A percentile compares a stretch with the other conserved stretches of the same genome.
Conservation (phyloP, 2,329 filamentous ascomycete species). For the Gnomoniopsis smithogilvyi region DNA sequence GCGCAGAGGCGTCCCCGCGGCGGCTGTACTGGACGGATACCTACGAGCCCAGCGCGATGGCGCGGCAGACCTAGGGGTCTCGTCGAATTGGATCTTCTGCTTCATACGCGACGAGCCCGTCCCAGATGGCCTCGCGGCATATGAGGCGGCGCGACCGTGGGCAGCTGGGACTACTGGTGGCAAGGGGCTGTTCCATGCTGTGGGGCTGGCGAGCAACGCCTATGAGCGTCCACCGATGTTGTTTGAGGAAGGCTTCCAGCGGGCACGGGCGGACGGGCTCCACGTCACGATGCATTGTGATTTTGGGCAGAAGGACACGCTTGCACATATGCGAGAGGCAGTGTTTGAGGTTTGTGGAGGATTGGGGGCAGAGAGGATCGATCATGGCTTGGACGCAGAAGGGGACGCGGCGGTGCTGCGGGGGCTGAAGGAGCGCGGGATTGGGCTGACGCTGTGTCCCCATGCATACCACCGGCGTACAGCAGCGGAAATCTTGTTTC, state of each 20-base stretch:
- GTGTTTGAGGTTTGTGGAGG: conserved; percentile 29
- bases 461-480: conserved; percentile 40
- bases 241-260: conserved; percentile 37
- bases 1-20: conserved; percentile 29
- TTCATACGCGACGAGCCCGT: conserved; percentile 38
- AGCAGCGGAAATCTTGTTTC: conserved; percentile 38
- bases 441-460: conserved; percentile 40
- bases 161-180: conserved; percentile 24
- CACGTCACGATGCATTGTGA: conserved; percentile 49
- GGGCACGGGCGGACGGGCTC: conserved; percentile 37
- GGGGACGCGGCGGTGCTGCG: conserved; percentile 30
- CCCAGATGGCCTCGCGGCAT: conserved; percentile 35
- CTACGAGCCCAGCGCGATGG: conserved; percentile 30
- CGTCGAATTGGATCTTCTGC: conserved; percentile 38
- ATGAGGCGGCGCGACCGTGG: conserved; percentile 36
- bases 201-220: conserved; percentile 46
- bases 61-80: conserved; percentile 24
- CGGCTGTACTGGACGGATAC: conserved; percentile 33
- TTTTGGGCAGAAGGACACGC: conserved; percentile 45
- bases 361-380: conserved; percentile 34
- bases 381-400: conserved; percentile 38
- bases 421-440: conserved; percentile 27
- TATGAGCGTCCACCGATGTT: conserved; percentile 40
- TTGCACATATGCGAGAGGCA: conserved; percentile 38
- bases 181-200: conserved; percentile 39